Conservation (phyloP, 352 stramenopile species). For the Globisporangium spiculum region DNA sequence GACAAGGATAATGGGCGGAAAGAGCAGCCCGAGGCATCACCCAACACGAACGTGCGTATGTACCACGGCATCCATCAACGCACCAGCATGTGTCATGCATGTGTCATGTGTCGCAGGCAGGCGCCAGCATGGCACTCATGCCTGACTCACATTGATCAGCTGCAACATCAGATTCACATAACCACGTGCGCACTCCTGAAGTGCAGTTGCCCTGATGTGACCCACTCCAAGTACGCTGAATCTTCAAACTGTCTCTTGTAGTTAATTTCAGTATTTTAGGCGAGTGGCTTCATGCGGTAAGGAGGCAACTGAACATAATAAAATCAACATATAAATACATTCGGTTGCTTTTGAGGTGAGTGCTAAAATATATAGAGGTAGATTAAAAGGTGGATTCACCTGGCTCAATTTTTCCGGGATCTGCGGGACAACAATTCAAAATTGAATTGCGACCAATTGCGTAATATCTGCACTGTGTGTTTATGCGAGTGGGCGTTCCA, state of each 20-base stretch:
- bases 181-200: not conserved
- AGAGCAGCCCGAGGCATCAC: not conserved
- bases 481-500: not conserved
- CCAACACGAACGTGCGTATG: not conserved
- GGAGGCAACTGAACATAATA: not conserved
- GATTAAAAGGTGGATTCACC: not conserved
- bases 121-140: not conserved
- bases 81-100: too few species aligned
- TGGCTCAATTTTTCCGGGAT: not conserved
- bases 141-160: not conserved
- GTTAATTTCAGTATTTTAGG: not conserved
- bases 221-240: not conserved
- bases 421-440: conserved; percentile 1
- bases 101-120: not conserved
- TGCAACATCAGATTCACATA: not conserved
- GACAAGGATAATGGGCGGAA: not conserved
- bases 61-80: not conserved
- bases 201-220: not conserved
- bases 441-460: not conserved
- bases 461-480: conserved; percentile 2
- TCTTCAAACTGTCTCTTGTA: conserved; percentile 2
- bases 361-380: not conserved
- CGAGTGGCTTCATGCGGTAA: not conserved
- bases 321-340: not conserved
- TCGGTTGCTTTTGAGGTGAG: not conserved